Evolutionary conservation across 1,139 yeast genomes (phyloP).

Genomic region (Yamadazyma dendronema): DNA sequence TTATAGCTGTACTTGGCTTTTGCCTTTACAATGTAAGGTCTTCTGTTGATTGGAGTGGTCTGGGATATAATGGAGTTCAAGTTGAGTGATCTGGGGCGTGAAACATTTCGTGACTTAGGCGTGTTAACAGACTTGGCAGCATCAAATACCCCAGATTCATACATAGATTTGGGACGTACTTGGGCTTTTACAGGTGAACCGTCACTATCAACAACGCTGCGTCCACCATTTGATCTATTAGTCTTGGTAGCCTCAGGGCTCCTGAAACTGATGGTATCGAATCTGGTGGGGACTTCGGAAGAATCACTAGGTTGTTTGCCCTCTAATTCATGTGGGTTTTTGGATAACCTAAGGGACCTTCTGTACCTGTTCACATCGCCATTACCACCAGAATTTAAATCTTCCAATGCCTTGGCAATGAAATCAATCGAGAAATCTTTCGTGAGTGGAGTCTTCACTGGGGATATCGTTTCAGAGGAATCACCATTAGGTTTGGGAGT

Average conservation of each 20-base stretch:
- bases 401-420: constrained; percentile 62
- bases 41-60: constrained; percentile 40
- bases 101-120: constrained; percentile 19
- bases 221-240: background rate
- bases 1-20: constrained; percentile 70
- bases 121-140: constrained; percentile 15
- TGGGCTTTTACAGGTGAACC: constrained; percentile 10
- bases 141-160: constrained; percentile 14
- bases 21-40: constrained; percentile 57
- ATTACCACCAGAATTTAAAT: constrained; percentile 62
- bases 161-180: constrained; percentile 46
- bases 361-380: constrained; percentile 51
- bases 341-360: constrained; percentile 33
- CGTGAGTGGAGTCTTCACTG: constrained; percentile 31
- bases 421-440: constrained; percentile 49
- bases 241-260: constrained; percentile 13
- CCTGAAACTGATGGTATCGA: constrained; percentile 33
- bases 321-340: constrained; percentile 14
- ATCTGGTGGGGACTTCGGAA: constrained; percentile 38
- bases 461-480: constrained; percentile 3
- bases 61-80: constrained; percentile 29
- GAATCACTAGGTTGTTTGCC: constrained; percentile 22
- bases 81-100: constrained; percentile 35
- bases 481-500: constrained; percentile 12
- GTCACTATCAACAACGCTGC: background rate